Evolutionary conservation across 441 rosid genomes (phyloP), one percentile per base, ranked within the genome.

Genomic region (Theobroma grandiflorum): DNA sequence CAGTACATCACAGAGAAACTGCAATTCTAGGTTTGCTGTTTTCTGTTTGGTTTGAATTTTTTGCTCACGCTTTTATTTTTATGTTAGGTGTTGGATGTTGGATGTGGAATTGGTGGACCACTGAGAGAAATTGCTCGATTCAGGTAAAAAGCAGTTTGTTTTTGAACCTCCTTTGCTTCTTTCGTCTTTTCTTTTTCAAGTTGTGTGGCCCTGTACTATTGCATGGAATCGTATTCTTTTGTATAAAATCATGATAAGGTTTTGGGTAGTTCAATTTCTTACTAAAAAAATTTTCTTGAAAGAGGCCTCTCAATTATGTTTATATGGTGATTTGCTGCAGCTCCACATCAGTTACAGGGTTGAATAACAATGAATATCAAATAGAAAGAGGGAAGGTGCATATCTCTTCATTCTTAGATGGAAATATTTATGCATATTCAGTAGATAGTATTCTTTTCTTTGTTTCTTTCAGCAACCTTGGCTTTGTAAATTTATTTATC

Each of bases 51-150:
- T 78, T 64, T 85, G 77, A 77, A 64, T 15, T 64, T 42, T 81
- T 52, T 15, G 62, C 40, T 78, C 50, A 11, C 68, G 66, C 64
- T 67, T 63, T 65, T 26, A 20, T 75, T 58, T 84, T 38, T 82
- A 66, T 18, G 53, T 78, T 80, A 97, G 99, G 99, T 71, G 67
- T 78, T 96, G 87, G 98, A 96, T 86, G 97, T 96, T 6, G 99
- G 99, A 77, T 96, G 98, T 75, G 98, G 99, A 80, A 93, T 96
- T 85, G 99, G 98, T 82, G 98, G 99, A 61, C 98, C 99, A 7
- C 89, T 95, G 16, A 96, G 98, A 85, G 99, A 95, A 91, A 92
- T 95, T 83, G 86, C 98, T 63, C 90, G 88, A 59, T 96, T 96
- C 90, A 96, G 99, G 98, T 93, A 45, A 82, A 72, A 78, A 76